Percentiles rank a stretch among this genome's conserved stretches.
These are phyloP conservation scores for Aspergillus mulundensis DNA, from an alignment of 495 filamentous ascomycete species.

Conservation along the genomic window DNA sequence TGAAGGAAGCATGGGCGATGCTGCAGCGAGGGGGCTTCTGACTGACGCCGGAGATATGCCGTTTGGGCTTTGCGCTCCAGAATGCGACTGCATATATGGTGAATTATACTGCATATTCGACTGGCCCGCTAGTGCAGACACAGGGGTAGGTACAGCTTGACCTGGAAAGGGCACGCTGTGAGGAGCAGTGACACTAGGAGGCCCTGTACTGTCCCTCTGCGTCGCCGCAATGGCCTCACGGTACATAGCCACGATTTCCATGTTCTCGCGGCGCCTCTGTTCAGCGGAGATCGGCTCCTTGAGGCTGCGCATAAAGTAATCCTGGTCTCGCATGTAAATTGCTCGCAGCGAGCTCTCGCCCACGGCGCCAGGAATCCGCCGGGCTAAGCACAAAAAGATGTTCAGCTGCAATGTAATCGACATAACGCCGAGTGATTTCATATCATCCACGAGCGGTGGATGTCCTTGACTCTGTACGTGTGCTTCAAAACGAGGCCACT, in stretches of 20 bases:
- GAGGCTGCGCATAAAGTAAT: slow-evolving; percentile 16
- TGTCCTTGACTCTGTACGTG: slow-evolving; percentile 36
- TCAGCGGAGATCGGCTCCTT: background rate
- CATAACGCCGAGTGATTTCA: slow-evolving; percentile 44
- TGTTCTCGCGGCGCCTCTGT: slow-evolving; percentile 16
- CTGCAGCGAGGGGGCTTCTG: background rate
- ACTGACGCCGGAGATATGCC: background rate
- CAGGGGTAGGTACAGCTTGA: background rate
- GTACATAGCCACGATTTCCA: slow-evolving; percentile 13
- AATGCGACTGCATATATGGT: background rate
- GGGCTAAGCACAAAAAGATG: slow-evolving; percentile 53
- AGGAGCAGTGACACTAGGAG: background rate
- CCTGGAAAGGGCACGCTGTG: background rate
- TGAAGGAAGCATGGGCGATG: background rate
- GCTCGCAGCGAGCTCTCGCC: slow-evolving; percentile 13
- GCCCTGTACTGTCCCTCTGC: background rate
- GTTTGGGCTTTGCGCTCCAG: background rate
- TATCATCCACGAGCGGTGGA: slow-evolving; percentile 60
- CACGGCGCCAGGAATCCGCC: slow-evolving; percentile 21
- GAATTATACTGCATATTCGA: background rate
- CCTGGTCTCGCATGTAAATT: slow-evolving; percentile 19
- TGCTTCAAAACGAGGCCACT: slow-evolving; percentile 26
- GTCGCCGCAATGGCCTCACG: background rate
- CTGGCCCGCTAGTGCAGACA: background rate
- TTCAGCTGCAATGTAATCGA: slow-evolving; percentile 56